Evolutionary conservation across 495 filamentous ascomycete genomes (phyloP), one percentile per base, ranked within the genome.

Genomic region (Geoglossum glabrum): DNA sequence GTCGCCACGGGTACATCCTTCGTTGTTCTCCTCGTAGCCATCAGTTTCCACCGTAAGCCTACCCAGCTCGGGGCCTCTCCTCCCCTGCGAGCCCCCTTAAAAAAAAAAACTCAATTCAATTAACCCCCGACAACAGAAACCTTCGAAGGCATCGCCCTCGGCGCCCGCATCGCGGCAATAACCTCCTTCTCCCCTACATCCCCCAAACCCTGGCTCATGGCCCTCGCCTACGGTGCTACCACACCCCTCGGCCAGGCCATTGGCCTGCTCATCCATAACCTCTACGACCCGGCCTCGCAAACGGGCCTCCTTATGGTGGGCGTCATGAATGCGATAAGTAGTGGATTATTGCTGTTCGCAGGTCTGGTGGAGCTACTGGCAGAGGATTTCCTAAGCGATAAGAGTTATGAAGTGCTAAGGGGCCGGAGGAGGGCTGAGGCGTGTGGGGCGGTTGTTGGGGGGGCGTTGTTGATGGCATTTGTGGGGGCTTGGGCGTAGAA

Each of bases 171-270:
- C 55, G 83, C 84, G 9, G 76, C 77, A 9, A 70, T 86, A 15
- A 60, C 8, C 69, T 73, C 23, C 74, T 79, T 80, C 60, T 61
- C 73, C 0, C 67, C 73, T 61, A 51, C 70, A 64, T 68, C 77
- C 6, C 62, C 76, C 66, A 72, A 77, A 54, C 90, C 90, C 11
- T 95, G 89, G 89, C 74, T 95, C n/a, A 97, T 97, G 90, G 85
- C 84, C 4, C 72, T 92, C 8, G 87, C 90, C 2, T 97, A 93
- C 64, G 90, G 90, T 26, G 79, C 82, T 45, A 97, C 90, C 3
- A 95, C 90, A 1, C 90, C 90, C 1, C 70, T 94, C 38, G 90
- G 90, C 13, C 90, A 97, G 66, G 87, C 87, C 1, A 84, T 95
- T 54, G 90, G 90, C 0, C 71, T 97, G 9, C 71, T 81, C 23